Evolutionary conservation across 2,329 filamentous ascomycete species (phyloP).

Genomic region (Stagonosporopsis tanaceti): DNA sequence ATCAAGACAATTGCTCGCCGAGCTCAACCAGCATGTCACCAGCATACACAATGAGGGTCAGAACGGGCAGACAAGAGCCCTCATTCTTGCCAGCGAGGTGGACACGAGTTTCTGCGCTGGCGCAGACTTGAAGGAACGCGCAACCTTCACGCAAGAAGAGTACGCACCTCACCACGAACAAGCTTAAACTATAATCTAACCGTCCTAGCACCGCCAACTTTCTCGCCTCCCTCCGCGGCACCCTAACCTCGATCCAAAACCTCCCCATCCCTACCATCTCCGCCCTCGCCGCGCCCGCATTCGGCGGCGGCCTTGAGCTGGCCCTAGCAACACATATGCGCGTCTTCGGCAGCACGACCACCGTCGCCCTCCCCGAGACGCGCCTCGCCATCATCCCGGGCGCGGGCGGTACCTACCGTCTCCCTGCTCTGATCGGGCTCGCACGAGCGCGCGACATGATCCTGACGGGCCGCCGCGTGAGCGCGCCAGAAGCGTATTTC

Average conservation of each 20-base stretch:
- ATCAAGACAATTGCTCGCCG: slow-evolving; percentile 76
- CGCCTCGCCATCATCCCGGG: slow-evolving; percentile 93
- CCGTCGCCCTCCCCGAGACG: slow-evolving; percentile 88
- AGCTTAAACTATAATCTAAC: slow-evolving; percentile 17
- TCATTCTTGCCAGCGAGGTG: slow-evolving; percentile 85
- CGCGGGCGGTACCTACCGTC: slow-evolving; percentile 88
- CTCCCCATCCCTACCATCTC: slow-evolving; percentile 91
- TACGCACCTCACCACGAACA: slow-evolving; percentile 54
- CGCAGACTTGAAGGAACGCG: slow-evolving; percentile 90
- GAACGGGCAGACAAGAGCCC: slow-evolving; percentile 72
- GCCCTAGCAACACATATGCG: slow-evolving; percentile 89
- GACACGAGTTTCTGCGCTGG: slow-evolving; percentile 92
- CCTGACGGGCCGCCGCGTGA: slow-evolving; percentile 85
- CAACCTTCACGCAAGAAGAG: slow-evolving; percentile 79
- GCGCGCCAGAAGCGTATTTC: slow-evolving; percentile 87
- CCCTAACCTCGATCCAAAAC: slow-evolving; percentile 74
- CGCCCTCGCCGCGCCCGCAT: slow-evolving; percentile 82
- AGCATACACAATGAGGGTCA: slow-evolving; percentile 69
- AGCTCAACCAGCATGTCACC: slow-evolving; percentile 76
- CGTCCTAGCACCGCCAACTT: slow-evolving; percentile 75
- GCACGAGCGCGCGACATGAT: slow-evolving; percentile 87
- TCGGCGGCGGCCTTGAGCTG: slow-evolving; percentile 93
- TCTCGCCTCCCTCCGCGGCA: slow-evolving; percentile 76
- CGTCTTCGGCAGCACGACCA: slow-evolving; percentile 80
- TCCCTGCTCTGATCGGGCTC: slow-evolving; percentile 81